Evolutionary conservation across 2,329 filamentous ascomycete species (phyloP).

Genomic region (Bipolaris oryzae): DNA sequence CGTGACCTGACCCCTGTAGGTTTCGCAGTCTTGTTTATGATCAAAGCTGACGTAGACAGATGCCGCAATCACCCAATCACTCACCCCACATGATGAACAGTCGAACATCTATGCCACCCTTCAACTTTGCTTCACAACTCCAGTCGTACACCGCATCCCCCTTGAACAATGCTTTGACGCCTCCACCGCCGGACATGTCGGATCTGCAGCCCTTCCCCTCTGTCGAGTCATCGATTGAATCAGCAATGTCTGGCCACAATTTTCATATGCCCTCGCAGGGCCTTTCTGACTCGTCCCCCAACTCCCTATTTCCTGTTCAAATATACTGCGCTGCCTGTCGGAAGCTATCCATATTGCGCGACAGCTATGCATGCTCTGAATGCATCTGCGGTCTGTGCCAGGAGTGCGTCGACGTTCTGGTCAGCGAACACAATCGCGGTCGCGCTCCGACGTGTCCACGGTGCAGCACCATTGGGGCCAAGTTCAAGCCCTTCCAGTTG

Average conservation of each 20-base stretch:
- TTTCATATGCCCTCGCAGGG: conserved; percentile 63
- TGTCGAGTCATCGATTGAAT: conserved; percentile 78
- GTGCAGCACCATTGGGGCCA: conserved; percentile 77
- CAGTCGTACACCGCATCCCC: conserved; percentile 85
- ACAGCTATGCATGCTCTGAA: conserved; percentile 93
- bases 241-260: conserved; percentile 72
- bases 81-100: conserved; percentile 57
- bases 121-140: conserved; percentile 55
- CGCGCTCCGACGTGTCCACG: conserved; percentile 74
- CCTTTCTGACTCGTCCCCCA: conserved; percentile 66
- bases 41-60: conserved; percentile 42
- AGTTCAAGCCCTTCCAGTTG: conserved; percentile 84
- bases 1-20: conserved; percentile 84
- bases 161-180: conserved; percentile 86
- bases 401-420: conserved; percentile 81
- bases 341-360: conserved; percentile 74
- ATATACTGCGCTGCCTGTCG: conserved; percentile 93
- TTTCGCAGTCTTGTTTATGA: conserved; percentile 28
- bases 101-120: conserved; percentile 67
- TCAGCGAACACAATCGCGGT: conserved; percentile 73
- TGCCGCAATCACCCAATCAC: conserved; percentile 57
- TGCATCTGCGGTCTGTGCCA: conserved; percentile 93
- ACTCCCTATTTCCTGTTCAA: conserved; percentile 63
- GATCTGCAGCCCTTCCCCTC: conserved; percentile 79
- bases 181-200: conserved; percentile 62